A percentile compares a stretch with the other conserved stretches of the same genome.
Conservation (phyloP, 2,329 filamentous ascomycete species). For the Phoma sp. region DNA sequence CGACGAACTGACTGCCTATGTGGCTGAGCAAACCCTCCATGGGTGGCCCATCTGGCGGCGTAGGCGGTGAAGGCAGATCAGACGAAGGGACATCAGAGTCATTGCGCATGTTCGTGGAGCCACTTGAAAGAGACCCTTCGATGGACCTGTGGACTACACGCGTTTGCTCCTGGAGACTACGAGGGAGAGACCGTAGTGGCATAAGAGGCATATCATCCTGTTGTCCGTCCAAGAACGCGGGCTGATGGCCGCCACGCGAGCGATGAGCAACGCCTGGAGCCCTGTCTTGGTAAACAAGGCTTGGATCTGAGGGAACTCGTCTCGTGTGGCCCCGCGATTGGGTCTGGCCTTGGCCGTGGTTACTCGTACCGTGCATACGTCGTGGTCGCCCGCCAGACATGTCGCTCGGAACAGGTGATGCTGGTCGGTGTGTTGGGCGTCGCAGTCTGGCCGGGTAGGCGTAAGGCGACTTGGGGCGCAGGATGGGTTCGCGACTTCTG, state of each 20-base stretch:
- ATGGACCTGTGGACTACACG: slow-evolving; percentile 27
- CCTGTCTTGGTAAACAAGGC: slow-evolving; percentile 31
- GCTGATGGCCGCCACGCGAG: slow-evolving; percentile 22
- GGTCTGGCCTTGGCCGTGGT: slow-evolving; percentile 9
- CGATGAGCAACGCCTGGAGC: slow-evolving; percentile 16
- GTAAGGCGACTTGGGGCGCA: slow-evolving; percentile 49
- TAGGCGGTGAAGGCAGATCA: slow-evolving; percentile 52
- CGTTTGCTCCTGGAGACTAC: slow-evolving; percentile 28
- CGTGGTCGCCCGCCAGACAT: slow-evolving; percentile 27
- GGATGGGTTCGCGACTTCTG: slow-evolving; percentile 48
- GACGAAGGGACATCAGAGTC: slow-evolving; percentile 52
- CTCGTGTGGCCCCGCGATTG: slow-evolving; percentile 20
- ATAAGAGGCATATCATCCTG: slow-evolving; percentile 31
- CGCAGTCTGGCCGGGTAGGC: slow-evolving; percentile 51
- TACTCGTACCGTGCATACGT: slow-evolving; percentile 23
- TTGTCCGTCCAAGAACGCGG: slow-evolving; percentile 13
- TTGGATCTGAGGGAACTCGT: slow-evolving; percentile 34
- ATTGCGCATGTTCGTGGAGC: slow-evolving; percentile 40
- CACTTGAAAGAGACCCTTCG: slow-evolving; percentile 39
- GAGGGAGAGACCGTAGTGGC: slow-evolving; percentile 29
- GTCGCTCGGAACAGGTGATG: slow-evolving; percentile 55
- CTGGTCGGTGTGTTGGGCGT: slow-evolving; percentile 50
- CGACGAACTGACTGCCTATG: slow-evolving; percentile 30
- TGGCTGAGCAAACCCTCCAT: slow-evolving; percentile 40
- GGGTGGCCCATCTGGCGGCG: slow-evolving; percentile 48